These are phyloP conservation scores for Curvularia lunata DNA, from an alignment of 2,329 filamentous ascomycete genomes.

Conservation along the genomic window DNA sequence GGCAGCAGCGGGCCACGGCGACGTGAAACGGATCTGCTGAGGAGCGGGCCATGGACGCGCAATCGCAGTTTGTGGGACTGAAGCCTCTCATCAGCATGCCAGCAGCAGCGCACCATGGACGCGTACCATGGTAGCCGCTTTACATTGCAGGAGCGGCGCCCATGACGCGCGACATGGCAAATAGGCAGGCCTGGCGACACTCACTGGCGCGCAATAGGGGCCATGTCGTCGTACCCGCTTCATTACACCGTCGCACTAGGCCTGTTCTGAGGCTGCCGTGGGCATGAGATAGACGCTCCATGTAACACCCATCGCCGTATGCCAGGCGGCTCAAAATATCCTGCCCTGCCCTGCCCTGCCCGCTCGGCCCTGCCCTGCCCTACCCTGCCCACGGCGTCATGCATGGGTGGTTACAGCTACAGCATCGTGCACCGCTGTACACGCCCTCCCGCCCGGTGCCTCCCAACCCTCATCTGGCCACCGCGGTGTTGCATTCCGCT, in stretches of 20 bases:
- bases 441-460: too few species aligned
- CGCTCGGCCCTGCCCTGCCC: too few species aligned
- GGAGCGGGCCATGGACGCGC: slow-evolving; percentile 38
- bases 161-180: slow-evolving; percentile 3
- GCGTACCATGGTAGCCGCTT: slow-evolving; percentile 10
- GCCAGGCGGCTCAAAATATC: slow-evolving; percentile 2
- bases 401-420: too few species aligned
- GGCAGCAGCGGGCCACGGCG: slow-evolving; percentile 26
- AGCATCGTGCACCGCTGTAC: too few species aligned
- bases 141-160: slow-evolving; percentile 15
- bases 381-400: too few species aligned
- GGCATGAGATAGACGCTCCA: slow-evolving; percentile 10
- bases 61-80: slow-evolving; percentile 30
- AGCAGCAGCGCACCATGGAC: neutral
- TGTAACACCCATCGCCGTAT: slow-evolving; percentile 4
- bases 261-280: slow-evolving; percentile 23
- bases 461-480: too few species aligned
- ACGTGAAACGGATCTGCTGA: slow-evolving; percentile 45
- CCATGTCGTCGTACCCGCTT: slow-evolving; percentile 8
- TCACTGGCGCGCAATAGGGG: slow-evolving; percentile 26
- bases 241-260: slow-evolving; percentile 28
- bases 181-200: slow-evolving; percentile 7
- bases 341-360: too few species aligned
- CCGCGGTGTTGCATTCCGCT: too few species aligned
- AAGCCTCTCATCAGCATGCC: neutral